Evolutionary conservation across 2,329 filamentous ascomycete genomes (phyloP).

Genomic region (Knufia fluminis): DNA sequence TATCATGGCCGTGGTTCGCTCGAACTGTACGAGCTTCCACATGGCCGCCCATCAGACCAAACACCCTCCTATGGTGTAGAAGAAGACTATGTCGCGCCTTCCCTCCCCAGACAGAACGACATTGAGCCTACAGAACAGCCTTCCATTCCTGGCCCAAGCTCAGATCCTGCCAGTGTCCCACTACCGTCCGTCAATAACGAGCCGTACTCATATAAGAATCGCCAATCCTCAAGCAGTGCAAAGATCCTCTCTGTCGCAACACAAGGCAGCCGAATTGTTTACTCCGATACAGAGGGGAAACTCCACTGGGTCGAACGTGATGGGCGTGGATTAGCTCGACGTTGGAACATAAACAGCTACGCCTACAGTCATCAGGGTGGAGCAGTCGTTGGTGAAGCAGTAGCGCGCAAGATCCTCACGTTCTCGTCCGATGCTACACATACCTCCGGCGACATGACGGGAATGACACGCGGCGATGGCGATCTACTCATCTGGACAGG

Average conservation of each 20-base stretch:
- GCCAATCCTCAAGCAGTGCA: constrained; percentile 70
- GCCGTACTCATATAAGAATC: constrained; percentile 57
- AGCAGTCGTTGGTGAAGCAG: constrained; percentile 12
- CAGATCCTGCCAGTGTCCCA: too few relatives aligned
- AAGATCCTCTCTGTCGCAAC: constrained; percentile 73
- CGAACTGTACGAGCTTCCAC: constrained; percentile 62
- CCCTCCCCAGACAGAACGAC: neutral
- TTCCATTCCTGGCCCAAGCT: constrained; percentile 22
- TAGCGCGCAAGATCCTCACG: constrained; percentile 20
- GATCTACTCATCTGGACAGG: constrained; percentile 82
- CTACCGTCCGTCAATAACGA: constrained; percentile 16
- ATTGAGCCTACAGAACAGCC: neutral
- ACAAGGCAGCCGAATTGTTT: constrained; percentile 73
- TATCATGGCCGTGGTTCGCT: constrained; percentile 87
- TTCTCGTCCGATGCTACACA: constrained; percentile 42
- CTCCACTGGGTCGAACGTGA: constrained; percentile 90
- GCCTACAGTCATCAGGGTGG: constrained; percentile 11
- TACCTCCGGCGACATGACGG: too few relatives aligned
- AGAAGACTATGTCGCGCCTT: neutral
- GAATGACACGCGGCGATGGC: constrained; percentile 58
- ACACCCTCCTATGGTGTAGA: constrained; percentile 8
- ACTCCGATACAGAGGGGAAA: constrained; percentile 73
- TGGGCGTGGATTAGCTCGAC: constrained; percentile 45
- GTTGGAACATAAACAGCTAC: constrained; percentile 48
- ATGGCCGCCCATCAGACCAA: constrained; percentile 14